Evolutionary conservation across 371 early-diverging fungal genomes (phyloP).

Genomic region (Dichotomocladium elegans): DNA sequence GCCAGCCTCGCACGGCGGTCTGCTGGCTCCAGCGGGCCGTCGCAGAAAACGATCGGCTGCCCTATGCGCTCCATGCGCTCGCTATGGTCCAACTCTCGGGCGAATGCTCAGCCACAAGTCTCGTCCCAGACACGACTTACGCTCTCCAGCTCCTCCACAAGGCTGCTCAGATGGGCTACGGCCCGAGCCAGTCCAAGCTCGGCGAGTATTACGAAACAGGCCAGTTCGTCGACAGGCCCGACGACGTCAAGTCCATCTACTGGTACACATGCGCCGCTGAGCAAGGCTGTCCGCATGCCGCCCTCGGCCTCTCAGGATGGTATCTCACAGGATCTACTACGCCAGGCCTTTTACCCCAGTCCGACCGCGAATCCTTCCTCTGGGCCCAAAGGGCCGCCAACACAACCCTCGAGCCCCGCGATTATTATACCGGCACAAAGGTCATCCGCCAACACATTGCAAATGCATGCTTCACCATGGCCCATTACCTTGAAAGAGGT

Average conservation of each 20-base stretch:
- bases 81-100: conserved; percentile 77
- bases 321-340: conserved; percentile 79
- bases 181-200: conserved; percentile 85
- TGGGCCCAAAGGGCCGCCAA: conserved; percentile 65
- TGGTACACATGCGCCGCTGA: conserved; percentile 94
- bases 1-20: conserved; percentile 85
- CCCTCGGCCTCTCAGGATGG: conserved; percentile 86
- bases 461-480: conserved; percentile 82
- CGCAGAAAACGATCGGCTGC: conserved; percentile 68
- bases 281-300: conserved; percentile 74
- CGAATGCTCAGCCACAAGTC: conserved; percentile 53
- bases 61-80: conserved; percentile 89
- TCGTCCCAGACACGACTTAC: conserved; percentile 75
- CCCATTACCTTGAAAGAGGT: conserved; percentile 71
- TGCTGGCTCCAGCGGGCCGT: conserved; percentile 92
- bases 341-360: conserved; percentile 62
- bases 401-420: conserved; percentile 4
- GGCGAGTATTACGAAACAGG: conserved; percentile 94
- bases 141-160: conserved; percentile 79
- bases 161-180: conserved; percentile 87
- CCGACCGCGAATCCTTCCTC: conserved; percentile 80
- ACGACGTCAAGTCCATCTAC: conserved; percentile 85
- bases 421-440: conserved; percentile 5
- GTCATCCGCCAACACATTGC: conserved; percentile 25
- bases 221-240: conserved; percentile 66